phyloP scores from a whole-genome alignment of 495 filamentous ascomycete genomes.

The Trichoderma erinaceum region DNA sequence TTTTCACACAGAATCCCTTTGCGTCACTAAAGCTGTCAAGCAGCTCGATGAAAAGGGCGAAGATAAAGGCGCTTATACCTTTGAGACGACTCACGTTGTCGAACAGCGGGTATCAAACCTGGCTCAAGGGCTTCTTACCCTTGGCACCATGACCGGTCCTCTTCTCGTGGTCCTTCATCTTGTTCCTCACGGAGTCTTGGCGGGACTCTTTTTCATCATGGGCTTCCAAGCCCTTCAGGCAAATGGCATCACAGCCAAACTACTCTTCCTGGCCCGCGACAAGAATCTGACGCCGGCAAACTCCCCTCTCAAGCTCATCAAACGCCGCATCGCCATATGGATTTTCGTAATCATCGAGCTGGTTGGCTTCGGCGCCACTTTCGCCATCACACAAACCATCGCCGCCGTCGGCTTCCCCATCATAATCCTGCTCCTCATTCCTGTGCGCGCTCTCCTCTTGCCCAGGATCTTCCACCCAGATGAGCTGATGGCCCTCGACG shows the following conservation, averaged over 20 bases:
- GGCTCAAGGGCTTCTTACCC: conserved; percentile 71
- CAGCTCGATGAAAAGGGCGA: conserved; percentile 49
- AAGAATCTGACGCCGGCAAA: conserved; percentile 52
- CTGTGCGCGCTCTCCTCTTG: conserved; percentile 64
- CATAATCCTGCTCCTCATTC: conserved; percentile 76
- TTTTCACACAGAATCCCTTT: conserved; percentile 82
- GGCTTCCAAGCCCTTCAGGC: conserved; percentile 73
- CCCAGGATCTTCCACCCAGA: conserved; percentile 60
- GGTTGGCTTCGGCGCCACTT: conserved; percentile 74
- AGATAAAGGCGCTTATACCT: conserved; percentile 56
- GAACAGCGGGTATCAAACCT: conserved; percentile 89
- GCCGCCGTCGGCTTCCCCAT: conserved; percentile 92
- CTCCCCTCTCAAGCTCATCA: conserved; percentile 60
- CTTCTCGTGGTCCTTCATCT: conserved; percentile 75
- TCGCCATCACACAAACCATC: conserved; percentile 94
- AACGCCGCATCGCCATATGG: conserved; percentile 62
- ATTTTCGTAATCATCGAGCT: conserved; percentile 71
- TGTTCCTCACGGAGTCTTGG: conserved; percentile 82
- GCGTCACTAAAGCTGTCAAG: conserved; percentile 60
- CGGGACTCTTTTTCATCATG: conserved; percentile 93
- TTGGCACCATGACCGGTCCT: conserved; percentile 85
- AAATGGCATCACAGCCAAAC: conserved; percentile 78
- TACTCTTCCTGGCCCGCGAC: conserved; percentile 71
- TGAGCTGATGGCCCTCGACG: conserved; percentile 70
- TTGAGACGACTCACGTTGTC: conserved; percentile 66